Conservation (phyloP, 164 flowering plant species). For the Taxillus chinensis region DNA sequence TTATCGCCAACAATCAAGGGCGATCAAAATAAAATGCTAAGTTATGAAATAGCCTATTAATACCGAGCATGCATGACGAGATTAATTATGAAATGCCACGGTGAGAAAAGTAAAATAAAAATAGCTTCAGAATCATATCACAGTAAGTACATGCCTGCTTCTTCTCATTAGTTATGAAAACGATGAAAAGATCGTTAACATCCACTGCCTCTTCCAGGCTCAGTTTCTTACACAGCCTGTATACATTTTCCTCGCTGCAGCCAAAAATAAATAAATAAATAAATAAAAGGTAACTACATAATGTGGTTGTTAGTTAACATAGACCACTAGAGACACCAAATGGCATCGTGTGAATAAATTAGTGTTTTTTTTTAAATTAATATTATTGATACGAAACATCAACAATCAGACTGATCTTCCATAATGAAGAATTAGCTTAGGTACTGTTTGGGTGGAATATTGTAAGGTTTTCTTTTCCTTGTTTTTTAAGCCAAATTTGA, state of each 20-base stretch:
- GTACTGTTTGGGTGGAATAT: too few relatives aligned
- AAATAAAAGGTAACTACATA: neutral
- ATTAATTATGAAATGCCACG: neutral
- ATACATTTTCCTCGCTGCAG: constrained; percentile 85
- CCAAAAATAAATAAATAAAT: constrained; percentile 1
- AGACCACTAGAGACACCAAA: too few relatives aligned
- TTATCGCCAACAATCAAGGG: neutral
- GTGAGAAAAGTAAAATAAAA: too few relatives aligned
- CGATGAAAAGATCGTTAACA: constrained; percentile 61
- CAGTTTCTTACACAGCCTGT: constrained; percentile 67
- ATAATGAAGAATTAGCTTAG: too few relatives aligned
- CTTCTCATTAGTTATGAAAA: constrained; percentile 76
- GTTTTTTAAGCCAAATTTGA: too few relatives aligned
- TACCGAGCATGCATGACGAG: neutral
- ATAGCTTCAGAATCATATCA: neutral
- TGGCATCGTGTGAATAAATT: too few relatives aligned
- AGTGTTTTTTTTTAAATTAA: too few relatives aligned
- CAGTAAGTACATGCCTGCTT: constrained; percentile 51
- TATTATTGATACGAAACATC: too few relatives aligned
- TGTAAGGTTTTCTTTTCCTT: too few relatives aligned
- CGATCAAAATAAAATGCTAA: too few relatives aligned
- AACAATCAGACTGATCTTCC: too few relatives aligned
- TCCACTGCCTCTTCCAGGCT: constrained; percentile 41
- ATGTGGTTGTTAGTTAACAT: neutral
- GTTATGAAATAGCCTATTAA: too few relatives aligned